These are phyloP conservation scores for Cercospora berteroae DNA, from an alignment of 2,329 filamentous ascomycete species.

Conservation along the genomic window DNA sequence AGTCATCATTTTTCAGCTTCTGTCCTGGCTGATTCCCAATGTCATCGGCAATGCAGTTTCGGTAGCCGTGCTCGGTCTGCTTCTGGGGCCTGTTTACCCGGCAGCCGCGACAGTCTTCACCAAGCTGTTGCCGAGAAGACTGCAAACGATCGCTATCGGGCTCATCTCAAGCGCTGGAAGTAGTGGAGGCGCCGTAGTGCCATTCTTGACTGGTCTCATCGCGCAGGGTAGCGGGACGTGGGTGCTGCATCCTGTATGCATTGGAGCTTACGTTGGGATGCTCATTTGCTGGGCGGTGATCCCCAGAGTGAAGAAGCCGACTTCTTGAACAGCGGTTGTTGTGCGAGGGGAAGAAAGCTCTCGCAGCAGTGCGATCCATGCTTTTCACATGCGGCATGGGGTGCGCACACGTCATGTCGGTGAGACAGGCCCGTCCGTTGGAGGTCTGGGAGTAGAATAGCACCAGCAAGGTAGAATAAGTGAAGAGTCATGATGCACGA, in stretches of 20 bases:
- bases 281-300: slow-evolving; percentile 62
- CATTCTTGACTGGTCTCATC: slow-evolving; percentile 64
- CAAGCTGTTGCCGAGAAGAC: slow-evolving; percentile 56
- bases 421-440: neutral
- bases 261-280: slow-evolving; percentile 66
- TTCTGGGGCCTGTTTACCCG: slow-evolving; percentile 78
- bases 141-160: slow-evolving; percentile 63
- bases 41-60: slow-evolving; percentile 51
- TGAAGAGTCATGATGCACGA: neutral
- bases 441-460: neutral
- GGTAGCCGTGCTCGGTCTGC: slow-evolving; percentile 62
- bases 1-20: slow-evolving; percentile 66
- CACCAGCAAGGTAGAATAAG: neutral
- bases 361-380: neutral
- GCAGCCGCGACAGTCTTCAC: slow-evolving; percentile 66
- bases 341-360: neutral
- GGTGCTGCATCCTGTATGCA: slow-evolving; percentile 65
- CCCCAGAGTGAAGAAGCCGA: slow-evolving; percentile 55
- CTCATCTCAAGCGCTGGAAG: slow-evolving; percentile 69
- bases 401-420: neutral
- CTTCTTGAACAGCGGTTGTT: neutral
- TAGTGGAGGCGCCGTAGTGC: slow-evolving; percentile 65
- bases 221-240: slow-evolving; percentile 63
- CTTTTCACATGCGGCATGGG: neutral
- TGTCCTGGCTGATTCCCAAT: slow-evolving; percentile 61